A percentile compares a stretch with the other conserved stretches of the same genome.
Evolutionary conservation across 73 alveolate genomes (phyloP).

Genomic region (Stentor roeselii): DNA sequence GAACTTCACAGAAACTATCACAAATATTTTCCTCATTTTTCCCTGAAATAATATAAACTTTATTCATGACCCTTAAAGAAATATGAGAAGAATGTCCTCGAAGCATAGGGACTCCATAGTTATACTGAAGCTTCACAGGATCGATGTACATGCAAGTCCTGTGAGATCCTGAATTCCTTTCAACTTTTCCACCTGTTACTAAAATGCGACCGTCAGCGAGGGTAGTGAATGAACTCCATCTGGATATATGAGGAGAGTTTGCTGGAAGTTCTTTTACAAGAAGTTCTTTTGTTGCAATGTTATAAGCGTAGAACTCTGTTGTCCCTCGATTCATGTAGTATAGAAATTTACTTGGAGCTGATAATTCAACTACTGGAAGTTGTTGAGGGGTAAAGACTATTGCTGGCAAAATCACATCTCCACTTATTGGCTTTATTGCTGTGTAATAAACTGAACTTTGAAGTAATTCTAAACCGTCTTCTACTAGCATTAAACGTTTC

Average conservation of each 20-base stretch:
- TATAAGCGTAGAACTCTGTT: not conserved
- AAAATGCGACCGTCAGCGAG: not conserved
- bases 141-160: not conserved
- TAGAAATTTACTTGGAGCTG: not conserved
- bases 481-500: not conserved
- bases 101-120: not conserved
- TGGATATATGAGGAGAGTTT: not conserved
- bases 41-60: constrained; percentile 19
- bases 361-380: not conserved
- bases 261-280: not conserved
- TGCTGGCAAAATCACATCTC: not conserved
- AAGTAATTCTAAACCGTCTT: not conserved
- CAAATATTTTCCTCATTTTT: not conserved
- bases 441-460: not conserved
- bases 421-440: not conserved
- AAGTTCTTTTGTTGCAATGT: not conserved
- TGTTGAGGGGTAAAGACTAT: not conserved
- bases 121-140: not conserved
- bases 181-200: constrained; percentile 17
- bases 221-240: not conserved
- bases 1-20: not conserved
- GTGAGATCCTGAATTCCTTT: not conserved
- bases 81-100: constrained; percentile 24
- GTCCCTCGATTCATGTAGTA: constrained; percentile 14
- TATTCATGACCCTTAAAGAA: not conserved